Percentiles rank a stretch among this genome's conserved stretches.
Conservation (phyloP, 2,329 filamentous ascomycete genomes). For the Beauveria rudraprayagi region DNA sequence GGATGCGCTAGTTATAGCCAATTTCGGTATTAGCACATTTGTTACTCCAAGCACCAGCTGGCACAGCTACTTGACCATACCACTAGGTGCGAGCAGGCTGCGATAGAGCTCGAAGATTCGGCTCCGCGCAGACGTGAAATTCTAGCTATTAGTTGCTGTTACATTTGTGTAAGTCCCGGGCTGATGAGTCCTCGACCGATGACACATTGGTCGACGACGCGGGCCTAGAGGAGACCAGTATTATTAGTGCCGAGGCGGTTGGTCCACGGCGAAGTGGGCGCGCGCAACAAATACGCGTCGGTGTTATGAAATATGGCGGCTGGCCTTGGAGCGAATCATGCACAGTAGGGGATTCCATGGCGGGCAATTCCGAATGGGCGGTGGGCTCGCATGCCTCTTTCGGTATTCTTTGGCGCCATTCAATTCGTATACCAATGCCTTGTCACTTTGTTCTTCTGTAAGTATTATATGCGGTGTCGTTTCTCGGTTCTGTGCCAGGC, state of each 20-base stretch:
- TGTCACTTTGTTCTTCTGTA: not conserved
- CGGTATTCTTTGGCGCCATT: not conserved
- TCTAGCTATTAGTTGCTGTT: not conserved
- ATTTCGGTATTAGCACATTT: too few species aligned
- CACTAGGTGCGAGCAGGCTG: not conserved
- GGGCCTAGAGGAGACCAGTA: not conserved
- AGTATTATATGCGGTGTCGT: not conserved
- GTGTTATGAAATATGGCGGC: not conserved
- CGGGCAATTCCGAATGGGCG: conserved; percentile 5
- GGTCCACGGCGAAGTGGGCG: not conserved
- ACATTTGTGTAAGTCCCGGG: not conserved
- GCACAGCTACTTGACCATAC: not conserved
- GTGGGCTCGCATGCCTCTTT: conserved; percentile 4
- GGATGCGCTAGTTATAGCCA: not conserved
- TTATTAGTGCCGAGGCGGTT: not conserved
- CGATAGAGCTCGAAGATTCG: not conserved
- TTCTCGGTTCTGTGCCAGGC: not conserved
- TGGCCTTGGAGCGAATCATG: not conserved
- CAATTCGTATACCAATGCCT: not conserved
- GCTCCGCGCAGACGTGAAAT: not conserved
- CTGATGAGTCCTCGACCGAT: not conserved
- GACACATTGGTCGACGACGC: not conserved
- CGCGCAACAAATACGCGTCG: not conserved
- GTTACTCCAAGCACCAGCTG: not conserved
- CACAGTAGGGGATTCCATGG: not conserved